Evolutionary conservation across 306 rosid genomes (phyloP).

Genomic region (Quillaja saponaria): DNA sequence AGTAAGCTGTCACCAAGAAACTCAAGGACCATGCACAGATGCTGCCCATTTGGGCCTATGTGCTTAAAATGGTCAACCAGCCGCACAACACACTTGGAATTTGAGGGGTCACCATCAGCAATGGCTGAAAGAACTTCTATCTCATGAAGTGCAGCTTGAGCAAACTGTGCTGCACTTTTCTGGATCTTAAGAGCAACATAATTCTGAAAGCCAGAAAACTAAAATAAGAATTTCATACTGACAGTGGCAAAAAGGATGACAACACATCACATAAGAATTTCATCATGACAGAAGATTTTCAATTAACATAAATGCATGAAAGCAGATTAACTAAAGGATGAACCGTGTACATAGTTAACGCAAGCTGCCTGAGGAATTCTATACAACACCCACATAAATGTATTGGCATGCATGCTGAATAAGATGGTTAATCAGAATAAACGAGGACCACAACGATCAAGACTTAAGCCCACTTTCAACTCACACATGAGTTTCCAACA

Average conservation of each 20-base stretch:
- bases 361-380: not conserved
- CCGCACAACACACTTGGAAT: conserved; percentile 75
- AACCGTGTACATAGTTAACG: conserved; percentile 23
- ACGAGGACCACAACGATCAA: too few species aligned
- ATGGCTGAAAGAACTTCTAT: conserved; percentile 72
- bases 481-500: too few species aligned
- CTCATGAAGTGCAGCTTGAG: conserved; percentile 94
- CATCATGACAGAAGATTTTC: not conserved
- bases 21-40: conserved; percentile 94
- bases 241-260: not conserved
- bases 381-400: conserved; percentile 12
- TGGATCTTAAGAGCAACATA: conserved; percentile 97
- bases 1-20: conserved; percentile 96
- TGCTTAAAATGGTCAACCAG: conserved; percentile 92
- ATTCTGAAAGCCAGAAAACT: conserved; percentile 43
- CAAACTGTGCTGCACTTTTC: conserved; percentile 92
- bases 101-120: conserved; percentile 62
- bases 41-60: conserved; percentile 93
- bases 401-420: not conserved
- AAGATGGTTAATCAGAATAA: not conserved
- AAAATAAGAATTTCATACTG: conserved; percentile 14
- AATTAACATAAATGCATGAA: conserved; percentile 5
- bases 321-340: conserved; percentile 7
- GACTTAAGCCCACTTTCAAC: too few species aligned
- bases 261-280: conserved; percentile 13